Evolutionary conservation across 192 early-diverging fungal species (phyloP), one percentile per base, ranked within the genome.

Genomic region (Backusella australiensis): DNA sequence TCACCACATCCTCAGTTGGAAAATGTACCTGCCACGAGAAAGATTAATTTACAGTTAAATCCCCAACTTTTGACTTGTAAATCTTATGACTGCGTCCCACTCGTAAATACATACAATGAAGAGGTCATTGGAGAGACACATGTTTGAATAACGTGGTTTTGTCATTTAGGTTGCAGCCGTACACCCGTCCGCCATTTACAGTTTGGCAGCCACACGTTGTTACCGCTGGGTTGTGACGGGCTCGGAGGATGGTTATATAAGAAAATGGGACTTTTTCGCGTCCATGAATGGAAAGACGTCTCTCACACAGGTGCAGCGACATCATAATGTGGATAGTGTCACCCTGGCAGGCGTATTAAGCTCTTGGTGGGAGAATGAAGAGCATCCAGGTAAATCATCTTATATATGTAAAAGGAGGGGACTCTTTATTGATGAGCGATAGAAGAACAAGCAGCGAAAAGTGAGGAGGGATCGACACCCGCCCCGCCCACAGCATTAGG

Each of bases 221-320:
- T 92, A 90, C 86, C 89, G 91, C 34, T 95, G 93, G 93, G 78
- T 94, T n/a, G 89, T 94, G 32, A 95, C 91, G 29, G 94, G 93
- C 29, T 91, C 90, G 12, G 96, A 96, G 65, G 98, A 99, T 85
- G 98, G 97, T 71, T 97, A 94, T 81, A 91, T 99, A 65, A 87
- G 96, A 34, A 97, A 96, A 78, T 99, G 91, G 85, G 97, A 99
- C 76, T 96, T 98, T 77, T 89, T 91, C 73, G 90, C 90, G 17
- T 91, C 98, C 0, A 87, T 96, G 75, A 92, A 92, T 77, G 97
- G 96, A 7, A 92, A 93, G 67, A 86, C 88, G 23, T 72, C 86
- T 56, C 82, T 99, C 63, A 98, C 98, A 1, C 92, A 91, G 73
- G 90, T 85, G 8, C 98, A 99, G 74, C 82, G 91, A 71, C 96